phyloP scores from a whole-genome alignment of 2,329 filamentous ascomycete genomes.

The Cyphellophora europaea region DNA sequence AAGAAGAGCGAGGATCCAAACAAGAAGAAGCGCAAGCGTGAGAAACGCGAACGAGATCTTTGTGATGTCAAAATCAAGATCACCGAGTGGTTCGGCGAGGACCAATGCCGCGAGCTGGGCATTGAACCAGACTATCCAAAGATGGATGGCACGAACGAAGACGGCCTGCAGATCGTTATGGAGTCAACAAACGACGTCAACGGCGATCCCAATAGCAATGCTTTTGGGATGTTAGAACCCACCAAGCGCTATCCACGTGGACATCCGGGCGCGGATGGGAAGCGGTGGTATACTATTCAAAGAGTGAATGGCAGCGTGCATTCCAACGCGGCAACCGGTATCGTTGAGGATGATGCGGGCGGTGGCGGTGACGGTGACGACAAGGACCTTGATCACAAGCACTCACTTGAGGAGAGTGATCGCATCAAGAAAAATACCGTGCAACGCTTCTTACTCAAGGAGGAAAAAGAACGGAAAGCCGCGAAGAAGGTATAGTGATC shows the following conservation, averaged over 20 bases:
- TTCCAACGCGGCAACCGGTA: constrained; percentile 2
- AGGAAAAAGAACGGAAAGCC: constrained; percentile 47
- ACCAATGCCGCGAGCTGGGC: constrained; percentile 15
- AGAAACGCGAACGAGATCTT: constrained; percentile 64
- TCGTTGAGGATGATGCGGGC: constrained; percentile 7
- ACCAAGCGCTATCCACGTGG: constrained; percentile 29
- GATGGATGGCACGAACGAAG: constrained; percentile 23
- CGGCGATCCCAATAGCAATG: constrained; percentile 14
- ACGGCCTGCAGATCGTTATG: constrained; percentile 18
- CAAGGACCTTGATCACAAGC: constrained; percentile 60
- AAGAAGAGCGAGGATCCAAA: constrained; percentile 65
- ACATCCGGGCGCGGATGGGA: constrained; percentile 40
- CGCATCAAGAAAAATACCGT: constrained; percentile 75
- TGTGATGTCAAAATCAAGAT: constrained; percentile 85
- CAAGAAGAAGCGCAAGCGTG: constrained; percentile 73
- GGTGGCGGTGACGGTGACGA: constrained; percentile 45
- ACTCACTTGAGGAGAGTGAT: constrained; percentile 64
- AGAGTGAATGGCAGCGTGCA: constrained; percentile 62
- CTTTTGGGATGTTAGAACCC: constrained; percentile 36
- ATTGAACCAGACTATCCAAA: constrained; percentile 3
- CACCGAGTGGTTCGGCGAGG: constrained; percentile 63
- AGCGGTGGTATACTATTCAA: constrained; percentile 64
- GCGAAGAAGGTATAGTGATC: background rate
- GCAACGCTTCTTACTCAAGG: constrained; percentile 54
- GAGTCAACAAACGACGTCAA: constrained; percentile 9